phyloP scores from a whole-genome alignment of 805 yeast species.

The Saturnispora sekii region DNA sequence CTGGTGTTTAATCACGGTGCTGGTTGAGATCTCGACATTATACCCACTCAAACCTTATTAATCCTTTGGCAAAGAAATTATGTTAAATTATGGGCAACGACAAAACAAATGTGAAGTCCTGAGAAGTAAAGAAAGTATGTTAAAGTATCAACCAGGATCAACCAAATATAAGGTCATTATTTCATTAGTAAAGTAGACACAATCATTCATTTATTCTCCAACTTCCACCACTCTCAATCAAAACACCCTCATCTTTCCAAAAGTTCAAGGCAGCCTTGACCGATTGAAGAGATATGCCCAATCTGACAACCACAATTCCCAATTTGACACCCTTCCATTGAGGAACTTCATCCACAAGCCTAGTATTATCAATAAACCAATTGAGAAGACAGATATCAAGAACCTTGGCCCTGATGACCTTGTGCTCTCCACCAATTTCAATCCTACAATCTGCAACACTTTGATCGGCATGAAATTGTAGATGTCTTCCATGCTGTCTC shows the following conservation, averaged over 20 bases:
- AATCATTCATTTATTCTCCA: conserved; percentile 13
- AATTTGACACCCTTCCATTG: conserved; percentile 14
- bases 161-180: no score
- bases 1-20: no score
- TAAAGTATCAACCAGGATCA: no score
- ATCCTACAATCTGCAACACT: conserved; percentile 59
- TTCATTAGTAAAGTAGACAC: not conserved
- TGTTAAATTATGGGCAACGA: no score
- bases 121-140: no score
- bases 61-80: no score
- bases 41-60: no score
- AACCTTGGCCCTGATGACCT: conserved; percentile 37
- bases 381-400: conserved; percentile 52
- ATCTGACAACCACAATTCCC: conserved; percentile 26
- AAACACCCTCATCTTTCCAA: conserved; percentile 57
- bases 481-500: conserved; percentile 45
- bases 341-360: not conserved
- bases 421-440: conserved; percentile 34
- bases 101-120: no score
- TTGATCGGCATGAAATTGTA: conserved; percentile 46
- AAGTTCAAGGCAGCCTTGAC: conserved; percentile 36
- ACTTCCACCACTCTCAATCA: conserved; percentile 27
- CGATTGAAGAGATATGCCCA: conserved; percentile 35
- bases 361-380: conserved; percentile 17
- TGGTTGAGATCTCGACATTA: no score